A percentile compares a stretch with the other conserved stretches of the same genome.
These are phyloP conservation scores for Acanthamoeba rhysodes DNA, from an alignment of 208 protist genomes.

Conservation along the genomic window DNA sequence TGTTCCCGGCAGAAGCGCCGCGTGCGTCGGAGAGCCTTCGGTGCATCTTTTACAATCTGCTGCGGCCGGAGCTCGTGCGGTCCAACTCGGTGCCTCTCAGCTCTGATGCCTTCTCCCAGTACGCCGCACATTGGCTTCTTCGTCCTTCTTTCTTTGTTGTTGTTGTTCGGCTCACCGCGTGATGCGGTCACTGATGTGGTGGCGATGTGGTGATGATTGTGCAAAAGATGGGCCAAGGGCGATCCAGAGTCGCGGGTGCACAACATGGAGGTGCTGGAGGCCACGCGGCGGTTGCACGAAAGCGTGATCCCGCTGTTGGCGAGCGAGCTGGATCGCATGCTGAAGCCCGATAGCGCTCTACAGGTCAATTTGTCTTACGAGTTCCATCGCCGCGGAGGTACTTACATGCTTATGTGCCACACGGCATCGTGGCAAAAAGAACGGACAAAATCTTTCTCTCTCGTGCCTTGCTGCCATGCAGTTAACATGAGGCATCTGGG, in stretches of 20 bases:
- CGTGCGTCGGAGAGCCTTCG: not conserved
- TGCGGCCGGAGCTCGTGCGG: constrained; percentile 73
- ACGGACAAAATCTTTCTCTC: not conserved
- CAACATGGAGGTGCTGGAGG: constrained; percentile 52
- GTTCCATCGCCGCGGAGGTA: constrained; percentile 39
- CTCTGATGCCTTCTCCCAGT: constrained; percentile 71
- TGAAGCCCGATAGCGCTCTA: not conserved
- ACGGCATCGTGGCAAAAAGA: not conserved
- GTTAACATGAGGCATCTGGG: constrained; percentile 68
- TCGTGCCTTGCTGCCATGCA: not conserved
- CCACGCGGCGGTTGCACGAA: constrained; percentile 10
- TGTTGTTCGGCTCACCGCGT: no score
- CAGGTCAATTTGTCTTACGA: constrained; percentile 62
- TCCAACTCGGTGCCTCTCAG: constrained; percentile 34
- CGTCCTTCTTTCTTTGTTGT: no score
- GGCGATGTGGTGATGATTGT: not conserved
- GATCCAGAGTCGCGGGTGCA: constrained; percentile 18
- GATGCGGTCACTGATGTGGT: no score
- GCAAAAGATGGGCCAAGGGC: not conserved
- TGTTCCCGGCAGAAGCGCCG: constrained; percentile 68
- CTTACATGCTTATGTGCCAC: not conserved
- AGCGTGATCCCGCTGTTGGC: constrained; percentile 34
- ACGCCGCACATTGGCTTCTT: not conserved
- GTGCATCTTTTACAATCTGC: constrained; percentile 76
- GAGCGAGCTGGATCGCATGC: constrained; percentile 1